Evolutionary conservation across 2,329 filamentous ascomycete species (phyloP), one percentile per base, ranked within the genome.

Genomic region (Calonectria pseudoturangicola): DNA sequence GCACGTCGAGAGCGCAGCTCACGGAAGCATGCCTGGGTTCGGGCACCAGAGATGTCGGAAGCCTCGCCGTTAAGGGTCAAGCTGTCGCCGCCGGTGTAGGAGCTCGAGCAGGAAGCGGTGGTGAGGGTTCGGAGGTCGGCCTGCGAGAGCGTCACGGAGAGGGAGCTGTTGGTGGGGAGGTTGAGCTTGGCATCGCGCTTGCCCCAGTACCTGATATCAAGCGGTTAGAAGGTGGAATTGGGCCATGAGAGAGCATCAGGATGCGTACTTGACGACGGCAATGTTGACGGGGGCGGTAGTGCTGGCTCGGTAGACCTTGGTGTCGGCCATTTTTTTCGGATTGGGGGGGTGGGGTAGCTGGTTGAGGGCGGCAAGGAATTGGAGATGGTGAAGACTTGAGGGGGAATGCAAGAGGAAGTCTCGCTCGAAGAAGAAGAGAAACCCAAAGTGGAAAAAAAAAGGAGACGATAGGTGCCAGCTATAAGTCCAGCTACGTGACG

Each of bases 241-340:
- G 58, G 4, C 30, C 56, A 28, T 47, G 30, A 21, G 30, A 15
- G 21, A 25, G 33, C 28, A 36, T n/a, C 16, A 18, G 10, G 69
- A 25, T 27, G 68, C 84, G 66, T 82, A 97, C 94, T 98, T 98
- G 87, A 98, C 97, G 71, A 98, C 96, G 77, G 96, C 96, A 83
- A 98, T 98, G 88, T 98, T 98, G 82, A 98, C 96, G 16, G 96
- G 97, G 48, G 97, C 97, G 76, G 96, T 98, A 72, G 97, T 98
- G 88, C 94, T 98, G 79, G 97, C 95, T 81, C 95, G 93, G 88
- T 97, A 96, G 81, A 98, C 90, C 70, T 87, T 88, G 66, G 80
- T 85, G 78, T 88, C 87, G 39, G 87, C 84, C 87, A 89, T 89
- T 75, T 63, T 69, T 62, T 62, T 30, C 30, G 10, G 18, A 10